Base-by-base conservation (phyloP, 2,329 filamentous ascomycete species). In the Beauveria bassiana region DNA sequence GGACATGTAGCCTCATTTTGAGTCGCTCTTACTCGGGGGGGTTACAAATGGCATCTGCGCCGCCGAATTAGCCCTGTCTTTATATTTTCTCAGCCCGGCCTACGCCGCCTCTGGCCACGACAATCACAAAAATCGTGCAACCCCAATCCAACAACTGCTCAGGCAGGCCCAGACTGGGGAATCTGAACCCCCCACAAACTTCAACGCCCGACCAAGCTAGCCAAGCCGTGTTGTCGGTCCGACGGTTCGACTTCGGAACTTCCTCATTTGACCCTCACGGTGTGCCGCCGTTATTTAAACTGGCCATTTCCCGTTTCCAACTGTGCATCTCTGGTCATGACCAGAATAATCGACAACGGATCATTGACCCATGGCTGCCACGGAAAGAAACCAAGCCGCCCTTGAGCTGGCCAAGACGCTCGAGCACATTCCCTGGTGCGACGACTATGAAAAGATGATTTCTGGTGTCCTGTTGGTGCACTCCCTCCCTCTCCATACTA, bases 361-460 rank as follows among this genome's bases (percentile, higher is more conserved):
- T 9, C 31, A 38, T 6, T 16, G 14, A 34, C 20, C 16, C 22
- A 72, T 73, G 71, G 69, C 70, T 54, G 66, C 61, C 57, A 64
- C 61, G 1, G 64, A 68, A 38, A 81, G 80, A 63, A 74, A 81
- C 60, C 62, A 68, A 0, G 70, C 71, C 31, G 72, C 74, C 50
- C 74, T 84, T 43, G 76, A 73, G 52, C 71, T 74, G 28, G 81
- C 82, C 18, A 79, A 74, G 65, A 74, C 74, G 40, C 70, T 84
- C 12, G 72, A 77, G 10, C 77, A 84, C 63, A 74, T 80, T 1
- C 83, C 82, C 0, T 82, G 79, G 75, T 80, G 81, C 62, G 83
- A 86, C 8, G 80, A 86, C 63, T 87, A 86, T 59, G 82, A 86
- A 67, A 83, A 81, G 67, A 86, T 87, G 83, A 82, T 87, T 53